Percentiles rank a stretch among this genome's conserved stretches.
These are phyloP conservation scores for Starmerella sirachaensis DNA, from an alignment of 805 yeast species.

Conservation along the genomic window DNA sequence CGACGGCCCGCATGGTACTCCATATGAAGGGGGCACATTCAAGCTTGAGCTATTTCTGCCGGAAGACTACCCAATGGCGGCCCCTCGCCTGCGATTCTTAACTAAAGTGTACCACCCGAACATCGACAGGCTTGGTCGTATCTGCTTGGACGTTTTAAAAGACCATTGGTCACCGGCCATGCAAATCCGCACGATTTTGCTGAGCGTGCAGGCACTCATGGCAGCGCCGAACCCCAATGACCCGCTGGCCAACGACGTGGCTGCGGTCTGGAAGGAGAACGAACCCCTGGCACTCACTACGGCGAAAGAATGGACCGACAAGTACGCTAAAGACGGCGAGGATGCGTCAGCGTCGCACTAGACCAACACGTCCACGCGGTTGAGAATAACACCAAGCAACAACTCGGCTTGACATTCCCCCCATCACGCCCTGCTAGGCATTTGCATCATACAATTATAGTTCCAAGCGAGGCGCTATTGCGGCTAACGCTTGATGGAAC, in stretches of 20 bases:
- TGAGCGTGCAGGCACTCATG: constrained; percentile 83
- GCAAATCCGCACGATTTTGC: constrained; percentile 81
- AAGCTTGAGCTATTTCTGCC: constrained; percentile 79
- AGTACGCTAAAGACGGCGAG: constrained; percentile 50
- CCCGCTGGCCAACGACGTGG: constrained; percentile 95
- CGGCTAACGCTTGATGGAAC: no score
- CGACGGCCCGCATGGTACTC: constrained; percentile 83
- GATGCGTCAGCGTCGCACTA: no score
- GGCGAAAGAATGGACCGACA: constrained; percentile 64
- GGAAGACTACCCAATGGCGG: constrained; percentile 96
- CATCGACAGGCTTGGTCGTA: constrained; percentile 88
- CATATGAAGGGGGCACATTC: constrained; percentile 72
- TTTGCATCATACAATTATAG: no score
- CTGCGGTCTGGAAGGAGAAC: constrained; percentile 87
- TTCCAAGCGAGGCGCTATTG: no score
- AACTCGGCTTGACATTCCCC: no score
- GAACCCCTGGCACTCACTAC: constrained; percentile 68
- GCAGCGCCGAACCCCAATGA: constrained; percentile 98
- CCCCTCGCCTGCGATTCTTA: constrained; percentile 88
- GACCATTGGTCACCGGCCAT: constrained; percentile 96
- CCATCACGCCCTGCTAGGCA: no score
- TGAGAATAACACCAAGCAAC: no score
- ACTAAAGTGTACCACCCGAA: constrained; percentile 95
- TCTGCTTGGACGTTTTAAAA: constrained; percentile 88
- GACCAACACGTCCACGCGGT: no score